Evolutionary conservation across 2,329 filamentous ascomycete genomes (phyloP), one percentile per base, ranked within the genome.

Genomic region (Knufia petricola): DNA sequence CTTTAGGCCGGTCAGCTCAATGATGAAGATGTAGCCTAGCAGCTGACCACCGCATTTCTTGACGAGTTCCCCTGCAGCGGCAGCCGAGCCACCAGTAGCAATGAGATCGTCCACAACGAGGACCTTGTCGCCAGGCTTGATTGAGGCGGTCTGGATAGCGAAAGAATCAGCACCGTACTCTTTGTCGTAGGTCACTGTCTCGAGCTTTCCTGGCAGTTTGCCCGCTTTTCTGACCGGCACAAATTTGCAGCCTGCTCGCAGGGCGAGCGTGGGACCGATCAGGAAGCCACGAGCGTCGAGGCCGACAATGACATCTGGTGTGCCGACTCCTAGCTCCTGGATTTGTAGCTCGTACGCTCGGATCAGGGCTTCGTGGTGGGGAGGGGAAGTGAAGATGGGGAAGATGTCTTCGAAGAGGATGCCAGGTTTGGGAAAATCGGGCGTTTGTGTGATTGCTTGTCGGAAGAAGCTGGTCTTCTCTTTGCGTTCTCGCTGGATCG

Each of bases 331-430:
- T 54, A 75, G 74, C 60, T 82, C 72, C 50, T 77, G 70, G 55
- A 94, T 76, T 67, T 94, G 84, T 54, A 95, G 75, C 69, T 94
- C 85, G 59, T 96, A 84, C 42, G 87, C 87, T 61, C 82, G 79
- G 65, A 95, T 74, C 51, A 98, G 82, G 49, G 80, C 76, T 58
- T 78, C 74, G 71, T 95, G 90, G 53, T 85, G 75, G 45, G 67
- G 64, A 48, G 82, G 81, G 63, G 87, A 77, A 65, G 86, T 81
- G 74, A 98, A 96, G 64, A 96, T 83, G 53, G 92, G 92, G 68
- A 98, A 83, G 70, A 98, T 96, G 66, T 98, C 92, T 73, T 95
- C 87, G 70, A 98, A 98, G 62, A 94, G 77, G 64, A 98, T 90
- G 66, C 92, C 56, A 44, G 53, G 36, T 34, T 48, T 31, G 6